phyloP scores from a whole-genome alignment of 2,329 filamentous ascomycete species.

The Coniochaeta sp. region DNA sequence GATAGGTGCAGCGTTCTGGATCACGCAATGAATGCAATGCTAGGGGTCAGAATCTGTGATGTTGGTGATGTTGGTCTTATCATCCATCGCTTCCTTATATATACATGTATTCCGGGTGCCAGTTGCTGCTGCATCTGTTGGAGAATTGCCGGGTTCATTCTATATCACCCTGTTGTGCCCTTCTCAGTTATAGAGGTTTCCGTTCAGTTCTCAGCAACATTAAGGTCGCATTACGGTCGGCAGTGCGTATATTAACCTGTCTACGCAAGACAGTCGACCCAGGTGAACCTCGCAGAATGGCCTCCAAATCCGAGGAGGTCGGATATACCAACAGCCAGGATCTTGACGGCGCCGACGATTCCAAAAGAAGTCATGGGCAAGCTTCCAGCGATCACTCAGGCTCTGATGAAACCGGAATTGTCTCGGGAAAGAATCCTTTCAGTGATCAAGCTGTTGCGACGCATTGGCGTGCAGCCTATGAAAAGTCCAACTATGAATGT shows the following conservation, averaged over 20 bases:
- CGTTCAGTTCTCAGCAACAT: no score
- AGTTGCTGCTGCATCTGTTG: background rate
- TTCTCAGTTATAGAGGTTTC: no score
- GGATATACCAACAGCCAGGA: background rate
- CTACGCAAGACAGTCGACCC: no score
- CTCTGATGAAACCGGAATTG: slow-evolving; percentile 5
- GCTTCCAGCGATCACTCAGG: background rate
- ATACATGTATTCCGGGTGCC: background rate
- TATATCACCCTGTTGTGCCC: no score
- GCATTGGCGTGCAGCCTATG: slow-evolving; percentile 26
- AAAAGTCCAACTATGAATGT: slow-evolving; percentile 39
- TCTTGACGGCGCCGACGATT: background rate
- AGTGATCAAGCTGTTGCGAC: slow-evolving; percentile 18
- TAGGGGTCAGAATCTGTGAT: background rate
- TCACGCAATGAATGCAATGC: background rate
- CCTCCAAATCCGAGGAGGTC: background rate
- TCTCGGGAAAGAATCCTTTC: slow-evolving; percentile 21
- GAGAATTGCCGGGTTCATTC: no score
- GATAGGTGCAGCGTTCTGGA: background rate
- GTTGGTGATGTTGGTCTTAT: background rate
- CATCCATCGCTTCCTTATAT: background rate
- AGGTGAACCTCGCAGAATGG: background rate
- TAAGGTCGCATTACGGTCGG: no score
- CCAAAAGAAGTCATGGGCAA: background rate
- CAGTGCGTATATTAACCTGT: no score